Evolutionary conservation across 371 early-diverging fungal species (phyloP).

Genomic region (Mortierella sp.): DNA sequence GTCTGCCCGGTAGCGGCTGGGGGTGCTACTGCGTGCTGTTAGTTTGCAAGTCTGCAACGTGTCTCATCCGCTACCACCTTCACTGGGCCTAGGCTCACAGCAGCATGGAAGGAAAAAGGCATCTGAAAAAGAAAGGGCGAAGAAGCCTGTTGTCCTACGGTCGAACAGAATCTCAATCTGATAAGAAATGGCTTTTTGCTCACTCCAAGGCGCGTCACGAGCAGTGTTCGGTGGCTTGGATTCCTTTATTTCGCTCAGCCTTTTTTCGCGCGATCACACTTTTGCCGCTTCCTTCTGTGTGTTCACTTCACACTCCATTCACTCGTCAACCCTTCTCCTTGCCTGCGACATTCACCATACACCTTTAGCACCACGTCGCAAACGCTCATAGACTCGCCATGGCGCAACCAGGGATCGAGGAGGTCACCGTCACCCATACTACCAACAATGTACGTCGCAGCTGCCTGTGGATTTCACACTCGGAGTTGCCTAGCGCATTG

Average conservation of each 20-base stretch:
- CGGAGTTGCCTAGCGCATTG: background rate
- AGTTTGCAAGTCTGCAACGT: background rate
- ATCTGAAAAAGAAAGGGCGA: background rate
- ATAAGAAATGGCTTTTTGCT: background rate
- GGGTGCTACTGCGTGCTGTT: background rate
- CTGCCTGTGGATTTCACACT: background rate
- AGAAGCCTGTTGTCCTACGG: no score
- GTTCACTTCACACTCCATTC: background rate
- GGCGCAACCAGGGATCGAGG: background rate
- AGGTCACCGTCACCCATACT: background rate
- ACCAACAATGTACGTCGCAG: background rate
- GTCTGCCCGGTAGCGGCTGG: background rate
- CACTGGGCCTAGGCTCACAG: background rate
- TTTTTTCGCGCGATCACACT: background rate
- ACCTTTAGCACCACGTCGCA: background rate
- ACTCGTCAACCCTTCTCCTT: background rate
- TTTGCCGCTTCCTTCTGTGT: background rate
- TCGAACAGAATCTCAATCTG: background rate
- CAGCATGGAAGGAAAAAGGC: background rate
- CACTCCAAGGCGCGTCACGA: background rate
- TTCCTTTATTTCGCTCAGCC: background rate
- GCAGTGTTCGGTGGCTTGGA: background rate
- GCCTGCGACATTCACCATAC: background rate
- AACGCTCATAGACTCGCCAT: slow-evolving; percentile 1
- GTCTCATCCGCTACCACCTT: background rate